Percentiles rank a stretch among this genome's conserved stretches.
Evolutionary conservation across 2,329 filamentous ascomycete genomes (phyloP).

Genomic region (Tolypocladium sp.): DNA sequence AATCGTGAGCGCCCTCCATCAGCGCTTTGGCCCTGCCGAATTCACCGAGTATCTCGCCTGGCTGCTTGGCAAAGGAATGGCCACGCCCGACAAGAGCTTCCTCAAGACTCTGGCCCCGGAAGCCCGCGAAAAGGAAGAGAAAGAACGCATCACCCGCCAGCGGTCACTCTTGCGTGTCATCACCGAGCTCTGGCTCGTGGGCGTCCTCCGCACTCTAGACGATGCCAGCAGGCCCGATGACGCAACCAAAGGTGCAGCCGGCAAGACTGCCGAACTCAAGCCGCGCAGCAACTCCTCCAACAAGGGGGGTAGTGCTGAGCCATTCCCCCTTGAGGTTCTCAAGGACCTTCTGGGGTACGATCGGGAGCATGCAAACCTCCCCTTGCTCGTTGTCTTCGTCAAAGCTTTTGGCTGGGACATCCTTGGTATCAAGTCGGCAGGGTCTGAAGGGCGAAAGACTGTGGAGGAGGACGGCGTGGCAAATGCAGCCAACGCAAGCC

Average conservation of each 20-base stretch:
- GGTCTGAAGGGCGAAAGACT: slow-evolving; percentile 71
- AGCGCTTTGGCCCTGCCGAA: slow-evolving; percentile 82
- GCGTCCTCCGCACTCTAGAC: slow-evolving; percentile 72
- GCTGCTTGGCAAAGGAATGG: slow-evolving; percentile 84
- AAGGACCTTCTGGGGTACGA: slow-evolving; percentile 95
- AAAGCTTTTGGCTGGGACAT: slow-evolving; percentile 97
- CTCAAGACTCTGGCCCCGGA: slow-evolving; percentile 74
- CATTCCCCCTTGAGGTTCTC: slow-evolving; percentile 92
- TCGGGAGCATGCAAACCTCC: slow-evolving; percentile 82
- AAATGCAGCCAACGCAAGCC: slow-evolving; percentile 25
- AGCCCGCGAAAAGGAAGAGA: slow-evolving; percentile 87
- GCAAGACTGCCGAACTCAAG: slow-evolving; percentile 55
- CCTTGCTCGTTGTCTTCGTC: slow-evolving; percentile 87
- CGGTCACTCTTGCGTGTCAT: slow-evolving; percentile 80
- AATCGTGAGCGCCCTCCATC: slow-evolving; percentile 89
- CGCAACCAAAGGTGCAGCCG: slow-evolving; percentile 48
- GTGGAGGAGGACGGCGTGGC: slow-evolving; percentile 73
- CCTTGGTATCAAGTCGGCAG: slow-evolving; percentile 64
- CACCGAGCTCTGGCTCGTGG: slow-evolving; percentile 92
- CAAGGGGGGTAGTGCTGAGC: slow-evolving; percentile 64
- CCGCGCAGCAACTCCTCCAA: slow-evolving; percentile 37
- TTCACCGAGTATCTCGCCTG: slow-evolving; percentile 90
- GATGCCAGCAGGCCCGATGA: slow-evolving; percentile 55
- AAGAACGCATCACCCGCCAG: slow-evolving; percentile 81
- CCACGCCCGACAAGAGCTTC: slow-evolving; percentile 76